Conservation (phyloP, 1,284 basidiomycete genomes). For the Apiotrichum gamsii region DNA sequence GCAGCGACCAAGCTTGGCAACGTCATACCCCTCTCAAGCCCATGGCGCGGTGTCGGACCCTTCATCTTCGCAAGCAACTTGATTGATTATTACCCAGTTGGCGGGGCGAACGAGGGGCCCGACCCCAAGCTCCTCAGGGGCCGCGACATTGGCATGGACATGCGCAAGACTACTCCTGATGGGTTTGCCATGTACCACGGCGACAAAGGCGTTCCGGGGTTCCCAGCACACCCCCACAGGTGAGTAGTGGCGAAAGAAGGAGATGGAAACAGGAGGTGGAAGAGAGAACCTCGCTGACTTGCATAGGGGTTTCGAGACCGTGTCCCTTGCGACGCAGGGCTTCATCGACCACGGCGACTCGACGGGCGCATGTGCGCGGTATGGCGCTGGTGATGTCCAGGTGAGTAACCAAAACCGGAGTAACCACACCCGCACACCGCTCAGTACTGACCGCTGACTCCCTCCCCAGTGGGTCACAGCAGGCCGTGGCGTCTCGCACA, state of each 20-base stretch:
- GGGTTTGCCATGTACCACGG: slow-evolving; percentile 17
- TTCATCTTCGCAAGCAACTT: slow-evolving; percentile 7
- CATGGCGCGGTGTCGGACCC: slow-evolving; percentile 12
- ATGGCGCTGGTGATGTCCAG: slow-evolving; percentile 69
- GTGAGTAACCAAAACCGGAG: too few species aligned
- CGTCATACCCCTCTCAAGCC: slow-evolving; percentile 1
- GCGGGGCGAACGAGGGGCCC: slow-evolving; percentile 6
- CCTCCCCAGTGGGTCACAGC: slow-evolving; percentile 82
- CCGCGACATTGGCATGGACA: slow-evolving; percentile 12
- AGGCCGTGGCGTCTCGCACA: slow-evolving; percentile 61
- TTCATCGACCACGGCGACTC: slow-evolving; percentile 17
- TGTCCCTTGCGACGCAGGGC: slow-evolving; percentile 5
- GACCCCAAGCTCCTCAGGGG: slow-evolving; percentile 5
- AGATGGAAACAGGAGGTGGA: too few species aligned
- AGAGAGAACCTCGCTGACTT: not conserved
- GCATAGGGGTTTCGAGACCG: slow-evolving; percentile 15
- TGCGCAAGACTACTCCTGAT: slow-evolving; percentile 2
- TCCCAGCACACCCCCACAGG: slow-evolving; percentile 6
- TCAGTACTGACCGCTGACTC: too few species aligned
- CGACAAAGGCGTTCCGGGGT: slow-evolving; percentile 5
- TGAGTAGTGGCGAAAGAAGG: too few species aligned
- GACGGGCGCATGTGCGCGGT: slow-evolving; percentile 14
- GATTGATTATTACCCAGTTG: slow-evolving; percentile 13
- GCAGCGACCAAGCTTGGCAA: slow-evolving; percentile 2
- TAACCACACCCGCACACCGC: too few species aligned